Percentiles rank a stretch among this genome's conserved stretches.
phyloP scores from a whole-genome alignment of 306 rosid species.

The Prunus campanulata region DNA sequence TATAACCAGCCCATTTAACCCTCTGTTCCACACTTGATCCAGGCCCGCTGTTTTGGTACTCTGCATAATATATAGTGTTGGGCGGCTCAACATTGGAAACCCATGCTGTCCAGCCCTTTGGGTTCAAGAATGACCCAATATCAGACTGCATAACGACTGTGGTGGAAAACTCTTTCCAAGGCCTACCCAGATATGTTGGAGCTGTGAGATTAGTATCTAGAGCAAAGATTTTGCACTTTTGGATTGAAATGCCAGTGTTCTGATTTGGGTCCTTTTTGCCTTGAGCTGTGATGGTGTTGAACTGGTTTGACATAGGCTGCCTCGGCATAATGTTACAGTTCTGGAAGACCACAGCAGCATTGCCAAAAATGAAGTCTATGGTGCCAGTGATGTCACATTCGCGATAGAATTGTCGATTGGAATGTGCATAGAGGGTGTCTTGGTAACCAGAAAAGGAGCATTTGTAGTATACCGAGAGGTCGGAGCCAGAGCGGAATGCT shows the following conservation, averaged over 20 bases:
- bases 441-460: conserved; percentile 79
- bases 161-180: conserved; percentile 86
- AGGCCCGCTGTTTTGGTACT: conserved; percentile 60
- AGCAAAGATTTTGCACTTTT: conserved; percentile 46
- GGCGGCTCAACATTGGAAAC: conserved; percentile 50
- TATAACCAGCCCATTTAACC: conserved; percentile 76
- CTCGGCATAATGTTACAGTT: conserved; percentile 65
- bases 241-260: conserved; percentile 78
- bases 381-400: conserved; percentile 82
- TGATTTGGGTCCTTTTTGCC: conserved; percentile 80
- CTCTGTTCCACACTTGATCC: conserved; percentile 54
- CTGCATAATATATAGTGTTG: conserved; percentile 60
- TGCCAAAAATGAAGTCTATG: conserved; percentile 92
- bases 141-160: conserved; percentile 63
- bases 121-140: conserved; percentile 53
- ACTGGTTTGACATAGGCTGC: conserved; percentile 71
- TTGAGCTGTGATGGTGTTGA: conserved; percentile 93
- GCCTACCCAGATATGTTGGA: conserved; percentile 77
- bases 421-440: conserved; percentile 85
- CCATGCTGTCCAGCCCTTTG: conserved; percentile 81
- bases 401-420: conserved; percentile 89
- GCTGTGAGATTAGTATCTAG: conserved; percentile 38
- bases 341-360: conserved; percentile 78
- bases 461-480: conserved; percentile 54
- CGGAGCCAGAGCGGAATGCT: conserved; percentile 81